phyloP scores from a whole-genome alignment of 2,329 filamentous ascomycete genomes.

The Helotiales sp. region DNA sequence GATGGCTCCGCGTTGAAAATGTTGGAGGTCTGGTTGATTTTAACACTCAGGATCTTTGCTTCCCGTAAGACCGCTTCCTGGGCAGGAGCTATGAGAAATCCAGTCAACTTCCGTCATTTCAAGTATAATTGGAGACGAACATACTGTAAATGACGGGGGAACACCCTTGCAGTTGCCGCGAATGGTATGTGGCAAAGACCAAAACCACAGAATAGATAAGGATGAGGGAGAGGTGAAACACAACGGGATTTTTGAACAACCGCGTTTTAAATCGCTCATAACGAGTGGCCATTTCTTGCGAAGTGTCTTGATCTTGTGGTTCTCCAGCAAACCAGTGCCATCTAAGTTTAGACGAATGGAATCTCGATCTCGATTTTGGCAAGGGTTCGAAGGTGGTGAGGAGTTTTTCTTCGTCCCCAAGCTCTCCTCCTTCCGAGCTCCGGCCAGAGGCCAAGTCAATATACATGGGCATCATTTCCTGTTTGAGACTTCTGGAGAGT shows the following conservation, averaged over 20 bases:
- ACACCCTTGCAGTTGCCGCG: background rate
- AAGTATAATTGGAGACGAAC: background rate
- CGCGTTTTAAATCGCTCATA: background rate
- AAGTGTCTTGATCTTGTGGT: background rate
- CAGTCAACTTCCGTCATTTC: background rate
- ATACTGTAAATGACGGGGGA: background rate
- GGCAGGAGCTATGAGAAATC: background rate
- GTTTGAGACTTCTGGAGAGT: background rate
- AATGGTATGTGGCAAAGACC: background rate
- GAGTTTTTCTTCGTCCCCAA: background rate
- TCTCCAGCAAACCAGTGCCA: background rate
- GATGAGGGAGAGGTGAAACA: background rate
- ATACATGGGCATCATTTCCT: background rate
- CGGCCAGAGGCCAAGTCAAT: background rate
- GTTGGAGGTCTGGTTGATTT: conserved; percentile 9
- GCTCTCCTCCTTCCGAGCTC: background rate
- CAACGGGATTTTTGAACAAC: background rate
- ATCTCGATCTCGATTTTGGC: background rate
- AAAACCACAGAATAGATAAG: background rate
- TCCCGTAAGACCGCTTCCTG: background rate
- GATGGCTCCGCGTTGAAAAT: conserved; percentile 6
- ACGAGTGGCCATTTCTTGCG: background rate
- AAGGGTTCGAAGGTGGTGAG: background rate
- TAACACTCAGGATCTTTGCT: background rate
- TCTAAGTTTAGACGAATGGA: too few relatives aligned